These are phyloP conservation scores for Rubus parviflorus DNA, from an alignment of 306 rosid genomes.

Conservation along the genomic window DNA sequence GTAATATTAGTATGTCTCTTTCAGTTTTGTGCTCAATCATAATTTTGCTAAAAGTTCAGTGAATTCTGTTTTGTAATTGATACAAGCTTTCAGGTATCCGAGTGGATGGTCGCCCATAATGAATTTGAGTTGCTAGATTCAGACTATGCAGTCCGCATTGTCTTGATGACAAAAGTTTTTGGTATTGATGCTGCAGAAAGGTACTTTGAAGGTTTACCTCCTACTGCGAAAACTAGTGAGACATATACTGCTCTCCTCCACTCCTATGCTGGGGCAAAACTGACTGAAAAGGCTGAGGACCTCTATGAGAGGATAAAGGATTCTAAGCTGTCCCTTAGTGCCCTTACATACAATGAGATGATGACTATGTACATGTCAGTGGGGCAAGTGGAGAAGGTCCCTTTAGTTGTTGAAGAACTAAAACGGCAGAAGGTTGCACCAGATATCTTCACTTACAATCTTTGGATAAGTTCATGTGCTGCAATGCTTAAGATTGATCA, in stretches of 20 bases:
- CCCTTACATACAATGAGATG: constrained; percentile 84
- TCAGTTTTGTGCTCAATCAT: not conserved
- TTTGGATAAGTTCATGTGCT: constrained; percentile 90
- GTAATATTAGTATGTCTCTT: not conserved
- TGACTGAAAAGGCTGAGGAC: constrained; percentile 79
- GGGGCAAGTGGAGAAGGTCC: constrained; percentile 82
- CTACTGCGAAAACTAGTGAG: constrained; percentile 59
- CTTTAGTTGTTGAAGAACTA: constrained; percentile 64
- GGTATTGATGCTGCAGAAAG: constrained; percentile 92
- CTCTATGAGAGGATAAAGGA: constrained; percentile 62
- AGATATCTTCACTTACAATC: constrained; percentile 86
- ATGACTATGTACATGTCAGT: constrained; percentile 91
- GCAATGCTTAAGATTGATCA: constrained; percentile 59
- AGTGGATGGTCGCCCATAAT: constrained; percentile 77
- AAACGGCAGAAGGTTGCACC: constrained; percentile 57
- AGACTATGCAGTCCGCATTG: constrained; percentile 79
- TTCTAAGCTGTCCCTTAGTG: constrained; percentile 51
- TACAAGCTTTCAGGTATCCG: constrained; percentile 68
- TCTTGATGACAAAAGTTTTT: constrained; percentile 87
- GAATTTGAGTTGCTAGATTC: constrained; percentile 61
- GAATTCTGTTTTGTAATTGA: constrained; percentile 18
- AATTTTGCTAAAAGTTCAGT: not conserved
- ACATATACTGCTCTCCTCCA: constrained; percentile 91
- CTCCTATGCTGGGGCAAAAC: constrained; percentile 70
- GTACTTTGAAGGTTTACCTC: constrained; percentile 79